A percentile compares a stretch with the other conserved stretches of the same genome.
These are phyloP conservation scores for Sporothrix phasma DNA, from an alignment of 2,329 filamentous ascomycete genomes.

Conservation along the genomic window DNA sequence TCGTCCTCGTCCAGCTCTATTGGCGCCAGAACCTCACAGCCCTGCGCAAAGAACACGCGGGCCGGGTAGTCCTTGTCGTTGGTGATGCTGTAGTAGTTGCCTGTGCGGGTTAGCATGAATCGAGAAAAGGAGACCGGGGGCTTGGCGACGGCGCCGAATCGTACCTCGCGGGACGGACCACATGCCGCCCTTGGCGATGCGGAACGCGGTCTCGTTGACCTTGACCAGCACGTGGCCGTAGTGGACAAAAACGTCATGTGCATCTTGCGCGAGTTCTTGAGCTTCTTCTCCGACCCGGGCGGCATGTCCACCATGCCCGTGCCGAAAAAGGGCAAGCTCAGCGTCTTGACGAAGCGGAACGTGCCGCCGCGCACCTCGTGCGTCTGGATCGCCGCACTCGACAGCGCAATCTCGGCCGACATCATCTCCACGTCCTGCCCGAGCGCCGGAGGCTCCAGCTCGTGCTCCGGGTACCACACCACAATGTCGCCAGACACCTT, in stretches of 20 bases:
- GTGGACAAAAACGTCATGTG: constrained; percentile 90
- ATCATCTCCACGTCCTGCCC: constrained; percentile 46
- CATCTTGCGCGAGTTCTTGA: constrained; percentile 91
- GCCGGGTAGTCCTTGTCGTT: constrained; percentile 67
- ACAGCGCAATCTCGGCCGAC: constrained; percentile 48
- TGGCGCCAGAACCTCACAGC: constrained; percentile 47
- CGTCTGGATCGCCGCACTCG: constrained; percentile 45
- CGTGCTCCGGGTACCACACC: constrained; percentile 51
- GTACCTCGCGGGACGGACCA: constrained; percentile 93
- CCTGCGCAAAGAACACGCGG: constrained; percentile 87
- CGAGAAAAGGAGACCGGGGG: constrained; percentile 2
- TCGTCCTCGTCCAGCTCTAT: constrained; percentile 17
- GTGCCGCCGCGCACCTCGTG: constrained; percentile 52
- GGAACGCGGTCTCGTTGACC: constrained; percentile 65
- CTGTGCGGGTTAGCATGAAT: constrained; percentile 35
- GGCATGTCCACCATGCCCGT: constrained; percentile 84
- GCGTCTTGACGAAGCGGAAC: constrained; percentile 83
- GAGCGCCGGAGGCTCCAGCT: constrained; percentile 41
- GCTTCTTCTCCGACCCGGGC: constrained; percentile 69
- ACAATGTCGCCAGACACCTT: constrained; percentile 53
- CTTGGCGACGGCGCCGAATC: constrained; percentile 26
- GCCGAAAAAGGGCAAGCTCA: constrained; percentile 77
- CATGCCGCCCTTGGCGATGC: constrained; percentile 76
- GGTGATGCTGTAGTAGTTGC: constrained; percentile 85
- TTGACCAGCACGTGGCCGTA: constrained; percentile 72